Percentiles rank a stretch among this genome's conserved stretches.
Conservation (phyloP, 2,329 filamentous ascomycete species). For the Apiospora koreana region DNA sequence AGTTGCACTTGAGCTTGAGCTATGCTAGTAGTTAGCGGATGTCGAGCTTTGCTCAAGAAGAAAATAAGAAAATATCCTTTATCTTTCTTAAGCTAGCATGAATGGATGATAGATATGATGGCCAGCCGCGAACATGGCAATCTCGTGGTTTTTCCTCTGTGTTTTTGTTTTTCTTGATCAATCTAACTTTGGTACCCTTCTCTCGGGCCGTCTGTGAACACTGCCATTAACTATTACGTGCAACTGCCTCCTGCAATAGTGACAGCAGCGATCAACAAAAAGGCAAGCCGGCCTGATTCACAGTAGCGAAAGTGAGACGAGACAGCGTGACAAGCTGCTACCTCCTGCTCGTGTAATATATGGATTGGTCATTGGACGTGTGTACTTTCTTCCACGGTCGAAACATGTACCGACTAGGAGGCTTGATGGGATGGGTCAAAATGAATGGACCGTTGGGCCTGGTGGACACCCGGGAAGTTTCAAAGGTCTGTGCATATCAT, state of each 20-base stretch:
- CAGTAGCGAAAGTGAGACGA: not conserved
- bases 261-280: not conserved
- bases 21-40: not conserved
- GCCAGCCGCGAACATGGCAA: too few relatives aligned
- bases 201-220: not conserved
- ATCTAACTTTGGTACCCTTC: not conserved
- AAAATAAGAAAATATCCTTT: slow-evolving; percentile 4
- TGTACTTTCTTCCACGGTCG: not conserved
- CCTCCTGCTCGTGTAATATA: not conserved
- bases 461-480: slow-evolving; percentile 4
- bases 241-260: not conserved
- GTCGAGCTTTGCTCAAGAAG: not conserved
- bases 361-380: not conserved
- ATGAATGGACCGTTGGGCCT: slow-evolving; percentile 1
- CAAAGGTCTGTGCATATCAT: slow-evolving; percentile 7
- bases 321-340: slow-evolving; percentile 1
- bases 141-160: too few relatives aligned
- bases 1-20: slow-evolving; percentile 2
- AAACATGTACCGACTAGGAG: slow-evolving; percentile 1
- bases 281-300: not conserved
- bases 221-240: not conserved
- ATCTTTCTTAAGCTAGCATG: not conserved
- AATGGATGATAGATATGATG: too few relatives aligned
- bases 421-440: not conserved
- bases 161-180: too few relatives aligned